phyloP scores from a whole-genome alignment of 1,284 basidiomycete genomes.

The Leccinum subspadiceum region DNA sequence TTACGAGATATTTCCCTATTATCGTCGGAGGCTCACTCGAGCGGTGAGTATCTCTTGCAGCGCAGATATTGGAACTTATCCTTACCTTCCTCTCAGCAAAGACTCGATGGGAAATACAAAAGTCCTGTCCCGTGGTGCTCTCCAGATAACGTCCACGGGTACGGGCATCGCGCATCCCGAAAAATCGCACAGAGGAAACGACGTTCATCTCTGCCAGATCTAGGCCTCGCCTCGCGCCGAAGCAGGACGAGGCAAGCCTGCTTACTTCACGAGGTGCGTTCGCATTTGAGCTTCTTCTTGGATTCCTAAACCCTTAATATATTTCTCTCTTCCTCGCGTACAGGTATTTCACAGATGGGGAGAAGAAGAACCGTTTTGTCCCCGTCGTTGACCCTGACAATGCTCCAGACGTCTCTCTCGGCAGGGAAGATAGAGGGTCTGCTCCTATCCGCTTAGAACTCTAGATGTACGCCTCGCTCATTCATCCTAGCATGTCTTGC shows the following conservation, averaged over 20 bases:
- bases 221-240: conserved; percentile 70
- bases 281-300: neutral
- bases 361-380: conserved; percentile 72
- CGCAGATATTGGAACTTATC: conserved; percentile 3
- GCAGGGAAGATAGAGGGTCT: conserved; percentile 69
- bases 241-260: conserved; percentile 54
- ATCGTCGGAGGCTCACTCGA: conserved; percentile 75
- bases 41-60: conserved; percentile 49
- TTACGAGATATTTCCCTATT: conserved; percentile 91
- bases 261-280: conserved; percentile 73
- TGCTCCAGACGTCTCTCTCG: conserved; percentile 50
- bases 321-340: neutral
- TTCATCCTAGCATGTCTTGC: conserved; percentile 46
- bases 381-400: conserved; percentile 70
- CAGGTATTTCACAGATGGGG: conserved; percentile 75
- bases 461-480: conserved; percentile 64
- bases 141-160: conserved; percentile 90
- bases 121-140: conserved; percentile 80
- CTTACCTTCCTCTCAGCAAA: conserved; percentile 43
- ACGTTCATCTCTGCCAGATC: conserved; percentile 85
- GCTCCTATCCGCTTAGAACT: conserved; percentile 69
- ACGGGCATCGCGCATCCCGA: conserved; percentile 87
- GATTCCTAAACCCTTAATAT: neutral
- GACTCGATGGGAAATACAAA: conserved; percentile 91
- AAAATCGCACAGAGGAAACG: conserved; percentile 54